A percentile compares a stretch with the other conserved stretches of the same genome.
These are phyloP conservation scores for Claviceps pazoutovae DNA, from an alignment of 2,329 filamentous ascomycete species.

Conservation along the genomic window DNA sequence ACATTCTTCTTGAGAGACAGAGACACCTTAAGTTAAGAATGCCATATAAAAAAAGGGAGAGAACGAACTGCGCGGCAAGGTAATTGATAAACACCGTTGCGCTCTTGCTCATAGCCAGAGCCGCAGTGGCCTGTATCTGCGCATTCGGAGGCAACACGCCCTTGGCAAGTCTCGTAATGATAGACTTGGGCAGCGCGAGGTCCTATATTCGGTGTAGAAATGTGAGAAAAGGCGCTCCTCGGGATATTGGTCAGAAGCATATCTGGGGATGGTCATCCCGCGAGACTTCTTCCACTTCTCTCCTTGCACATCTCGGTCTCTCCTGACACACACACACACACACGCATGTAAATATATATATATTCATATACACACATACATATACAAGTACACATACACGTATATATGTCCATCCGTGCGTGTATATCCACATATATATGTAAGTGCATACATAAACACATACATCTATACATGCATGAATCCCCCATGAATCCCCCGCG, in stretches of 20 bases:
- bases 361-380: too few species aligned
- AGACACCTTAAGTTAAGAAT: too few species aligned
- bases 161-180: conserved; percentile 67
- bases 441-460: not conserved
- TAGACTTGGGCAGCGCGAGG: conserved; percentile 64
- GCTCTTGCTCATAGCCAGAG: conserved; percentile 66
- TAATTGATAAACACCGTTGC: conserved; percentile 77
- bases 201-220: conserved; percentile 34
- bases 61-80: conserved; percentile 51
- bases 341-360: too few species aligned
- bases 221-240: too few species aligned
- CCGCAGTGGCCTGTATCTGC: conserved; percentile 70
- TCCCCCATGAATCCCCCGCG: not conserved
- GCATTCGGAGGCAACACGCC: conserved; percentile 68
- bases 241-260: too few species aligned
- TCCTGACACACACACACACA: too few species aligned
- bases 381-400: too few species aligned
- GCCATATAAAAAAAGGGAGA: not conserved
- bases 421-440: conserved; percentile 4
- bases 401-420: conserved; percentile 11
- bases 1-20: too few species aligned
- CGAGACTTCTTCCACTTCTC: too few species aligned
- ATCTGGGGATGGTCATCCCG: too few species aligned
- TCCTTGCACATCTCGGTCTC: too few species aligned
- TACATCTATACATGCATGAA: not conserved